Evolutionary conservation across 2,329 filamentous ascomycete genomes (phyloP), one percentile per base, ranked within the genome.

Genomic region (Arthrobotrys sinensis): DNA sequence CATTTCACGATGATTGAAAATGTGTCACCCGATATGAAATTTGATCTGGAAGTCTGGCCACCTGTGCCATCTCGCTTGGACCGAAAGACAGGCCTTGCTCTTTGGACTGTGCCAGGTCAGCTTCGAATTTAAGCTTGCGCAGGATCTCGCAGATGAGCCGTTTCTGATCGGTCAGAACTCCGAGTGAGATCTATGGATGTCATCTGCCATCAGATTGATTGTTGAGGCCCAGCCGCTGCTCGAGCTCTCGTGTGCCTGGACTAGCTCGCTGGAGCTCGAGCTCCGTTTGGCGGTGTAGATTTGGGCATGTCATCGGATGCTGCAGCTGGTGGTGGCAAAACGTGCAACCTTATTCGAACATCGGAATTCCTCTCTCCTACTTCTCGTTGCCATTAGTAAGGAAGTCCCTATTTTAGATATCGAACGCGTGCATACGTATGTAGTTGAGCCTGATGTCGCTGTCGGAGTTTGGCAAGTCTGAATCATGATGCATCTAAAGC

Each of bases 281-380:
- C 55, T 60, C 55, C 55, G 55, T 60, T 60, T 60, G 16, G 32
- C 50, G 32, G 52, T 57, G 36, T 10, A 38, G 40, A 14, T 12
- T n/a, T 45, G 2, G 36, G 7, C 40, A 45, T 45, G 55, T 28
- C 55, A 60, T 60, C 55, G 55, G 36, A 55, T 19, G 50, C 55
- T 60, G 55, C 55, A 60, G 34, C 55, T 43, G 36, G 55, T 36
- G 14, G 55, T 60, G 53, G 53, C 53, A 60, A 60, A 60, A 60
- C 36, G 34, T 40, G 55, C 36, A 60, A 60, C 55, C 55, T 60
- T 60, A 60, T 60, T 60, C 55, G 55, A 60, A 60, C 55, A 60
- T 60, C 55, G 55, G 55, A 60, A 43, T 60, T 60, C 55, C 36
- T 60, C 36, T 28, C 43, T 48, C 45, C 19, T 24, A 32, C 21